These are phyloP conservation scores for Botrytis fabae DNA, from an alignment of 2,329 filamentous ascomycete species.

Conservation along the genomic window DNA sequence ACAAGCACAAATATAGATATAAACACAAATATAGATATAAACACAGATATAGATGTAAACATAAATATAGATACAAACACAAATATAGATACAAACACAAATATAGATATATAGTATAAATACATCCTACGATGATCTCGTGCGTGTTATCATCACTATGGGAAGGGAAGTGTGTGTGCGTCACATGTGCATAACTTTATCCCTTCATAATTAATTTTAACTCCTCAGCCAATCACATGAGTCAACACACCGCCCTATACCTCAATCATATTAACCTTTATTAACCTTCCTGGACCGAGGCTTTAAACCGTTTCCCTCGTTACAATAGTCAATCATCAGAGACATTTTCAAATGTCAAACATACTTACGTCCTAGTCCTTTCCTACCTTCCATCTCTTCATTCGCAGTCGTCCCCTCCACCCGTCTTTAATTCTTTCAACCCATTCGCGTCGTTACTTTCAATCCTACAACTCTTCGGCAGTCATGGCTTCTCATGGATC, in stretches of 20 bases:
- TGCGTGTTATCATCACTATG: neutral
- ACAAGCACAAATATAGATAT: too few relatives aligned
- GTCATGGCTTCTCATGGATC: slow-evolving; percentile 37
- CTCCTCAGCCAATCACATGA: neutral
- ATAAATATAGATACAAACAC: too few relatives aligned
- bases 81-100: too few relatives aligned
- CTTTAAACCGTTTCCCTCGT: slow-evolving; percentile 4
- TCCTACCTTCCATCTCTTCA: slow-evolving; percentile 15
- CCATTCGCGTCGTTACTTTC: neutral
- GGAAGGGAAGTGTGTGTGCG: neutral
- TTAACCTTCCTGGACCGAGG: slow-evolving; percentile 7
- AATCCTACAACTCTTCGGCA: neutral
- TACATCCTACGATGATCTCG: neutral
- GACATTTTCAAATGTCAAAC: slow-evolving; percentile 19
- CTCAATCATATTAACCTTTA: neutral
- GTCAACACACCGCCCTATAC: slow-evolving; percentile 17
- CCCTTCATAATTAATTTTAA: slow-evolving; percentile 2
- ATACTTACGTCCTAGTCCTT: slow-evolving; percentile 2
- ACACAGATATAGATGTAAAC: too few relatives aligned
- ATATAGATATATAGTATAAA: neutral
- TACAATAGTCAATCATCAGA: neutral
- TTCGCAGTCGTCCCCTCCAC: slow-evolving; percentile 10
- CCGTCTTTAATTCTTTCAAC: neutral
- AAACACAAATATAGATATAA: too few relatives aligned
- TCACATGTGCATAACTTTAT: neutral